These are phyloP conservation scores for Fusarium stilboides DNA, from an alignment of 2,329 filamentous ascomycete genomes.

Conservation along the genomic window DNA sequence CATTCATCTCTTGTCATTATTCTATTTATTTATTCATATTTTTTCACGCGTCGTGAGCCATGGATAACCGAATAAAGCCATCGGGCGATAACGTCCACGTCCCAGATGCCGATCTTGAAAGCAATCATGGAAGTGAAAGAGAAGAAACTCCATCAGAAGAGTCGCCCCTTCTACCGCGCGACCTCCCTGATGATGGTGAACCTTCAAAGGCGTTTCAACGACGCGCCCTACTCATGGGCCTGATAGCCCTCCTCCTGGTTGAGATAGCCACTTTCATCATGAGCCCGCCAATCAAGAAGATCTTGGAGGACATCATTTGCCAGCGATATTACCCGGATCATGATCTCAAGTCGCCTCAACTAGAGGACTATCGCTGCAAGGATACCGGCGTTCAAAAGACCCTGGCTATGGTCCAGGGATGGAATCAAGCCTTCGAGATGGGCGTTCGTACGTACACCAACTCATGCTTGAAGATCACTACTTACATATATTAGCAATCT, in stretches of 20 bases:
- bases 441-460: slow-evolving; percentile 58
- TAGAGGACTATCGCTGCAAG: slow-evolving; percentile 65
- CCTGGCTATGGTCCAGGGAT: slow-evolving; percentile 67
- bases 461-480: not conserved
- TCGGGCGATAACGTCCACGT: not conserved
- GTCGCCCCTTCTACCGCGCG: slow-evolving; percentile 42
- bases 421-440: slow-evolving; percentile 61
- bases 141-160: slow-evolving; percentile 31
- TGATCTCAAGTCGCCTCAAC: slow-evolving; percentile 47
- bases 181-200: slow-evolving; percentile 33
- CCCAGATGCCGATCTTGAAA: slow-evolving; percentile 29
- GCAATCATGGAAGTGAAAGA: slow-evolving; percentile 14
- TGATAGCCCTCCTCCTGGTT: slow-evolving; percentile 60
- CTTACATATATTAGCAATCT: slow-evolving; percentile 52
- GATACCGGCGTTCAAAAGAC: slow-evolving; percentile 63
- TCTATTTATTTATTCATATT: too few species aligned
- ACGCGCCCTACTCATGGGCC: slow-evolving; percentile 53
- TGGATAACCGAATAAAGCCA: slow-evolving; percentile 12
- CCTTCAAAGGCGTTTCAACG: slow-evolving; percentile 50
- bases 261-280: slow-evolving; percentile 59
- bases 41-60: not conserved
- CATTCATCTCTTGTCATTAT: not conserved
- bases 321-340: slow-evolving; percentile 62
- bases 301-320: slow-evolving; percentile 70
- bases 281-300: slow-evolving; percentile 62